A percentile compares a stretch with the other conserved stretches of the same genome.
phyloP scores from a whole-genome alignment of 2,329 filamentous ascomycete genomes.

The Lachnellula cervina region DNA sequence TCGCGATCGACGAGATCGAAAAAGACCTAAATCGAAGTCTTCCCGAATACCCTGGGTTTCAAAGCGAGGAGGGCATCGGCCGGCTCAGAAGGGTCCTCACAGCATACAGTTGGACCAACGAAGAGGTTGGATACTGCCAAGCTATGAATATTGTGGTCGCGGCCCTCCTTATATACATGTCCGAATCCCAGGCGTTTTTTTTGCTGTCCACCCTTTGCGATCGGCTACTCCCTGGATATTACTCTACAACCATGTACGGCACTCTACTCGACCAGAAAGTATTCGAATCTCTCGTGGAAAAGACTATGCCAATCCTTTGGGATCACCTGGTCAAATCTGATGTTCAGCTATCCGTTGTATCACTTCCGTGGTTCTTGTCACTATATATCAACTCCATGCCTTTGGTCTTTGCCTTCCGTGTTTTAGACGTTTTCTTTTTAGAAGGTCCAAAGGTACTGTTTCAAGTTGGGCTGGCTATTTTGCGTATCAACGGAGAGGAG shows the following conservation, averaged over 20 bases:
- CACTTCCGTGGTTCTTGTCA: slow-evolving; percentile 94
- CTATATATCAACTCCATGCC: slow-evolving; percentile 99
- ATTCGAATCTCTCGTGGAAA: slow-evolving; percentile 96
- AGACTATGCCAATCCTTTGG: slow-evolving; percentile 98
- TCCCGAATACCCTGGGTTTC: slow-evolving; percentile 95
- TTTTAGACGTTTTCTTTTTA: slow-evolving; percentile 96
- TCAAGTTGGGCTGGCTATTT: slow-evolving; percentile 92
- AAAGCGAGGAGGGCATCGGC: slow-evolving; percentile 91
- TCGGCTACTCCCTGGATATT: slow-evolving; percentile 89
- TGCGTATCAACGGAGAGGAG: slow-evolving; percentile 95
- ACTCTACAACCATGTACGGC: slow-evolving; percentile 98
- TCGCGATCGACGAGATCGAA: slow-evolving; percentile 98
- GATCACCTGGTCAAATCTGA: slow-evolving; percentile 96
- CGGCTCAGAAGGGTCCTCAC: slow-evolving; percentile 85
- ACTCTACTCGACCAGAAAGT: slow-evolving; percentile 95
- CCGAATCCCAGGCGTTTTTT: slow-evolving; percentile 92
- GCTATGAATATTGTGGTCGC: slow-evolving; percentile 99
- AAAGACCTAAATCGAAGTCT: slow-evolving; percentile 96
- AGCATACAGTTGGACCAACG: slow-evolving; percentile 95
- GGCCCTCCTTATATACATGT: slow-evolving; percentile 97
- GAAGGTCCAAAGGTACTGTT: slow-evolving; percentile 97
- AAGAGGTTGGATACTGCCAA: slow-evolving; percentile 96
- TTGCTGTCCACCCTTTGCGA: slow-evolving; percentile 88
- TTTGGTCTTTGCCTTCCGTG: slow-evolving; percentile 91
- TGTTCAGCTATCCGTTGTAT: slow-evolving; percentile 95